A percentile compares a stretch with the other conserved stretches of the same genome.
Evolutionary conservation across 2,329 filamentous ascomycete genomes (phyloP).

Genomic region (Allantophomopsis lycopodina): DNA sequence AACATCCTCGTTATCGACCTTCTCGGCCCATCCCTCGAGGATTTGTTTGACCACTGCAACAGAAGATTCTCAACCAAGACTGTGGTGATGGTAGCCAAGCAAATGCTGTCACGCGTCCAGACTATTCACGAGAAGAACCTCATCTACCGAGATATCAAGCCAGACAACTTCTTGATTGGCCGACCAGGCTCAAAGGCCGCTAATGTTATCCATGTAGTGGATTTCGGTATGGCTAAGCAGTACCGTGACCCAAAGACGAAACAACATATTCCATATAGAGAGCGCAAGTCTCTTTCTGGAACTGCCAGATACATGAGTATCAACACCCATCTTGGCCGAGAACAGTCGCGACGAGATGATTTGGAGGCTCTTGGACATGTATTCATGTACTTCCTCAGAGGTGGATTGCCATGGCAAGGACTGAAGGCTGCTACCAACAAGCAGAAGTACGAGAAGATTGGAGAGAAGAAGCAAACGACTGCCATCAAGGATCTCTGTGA

Average conservation of each 20-base stretch:
- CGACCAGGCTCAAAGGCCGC: slow-evolving; percentile 84
- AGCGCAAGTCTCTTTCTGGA: slow-evolving; percentile 91
- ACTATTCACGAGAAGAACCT: slow-evolving; percentile 97
- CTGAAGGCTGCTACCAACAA: slow-evolving; percentile 67
- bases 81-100: slow-evolving; percentile 97
- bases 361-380: slow-evolving; percentile 74
- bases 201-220: slow-evolving; percentile 96
- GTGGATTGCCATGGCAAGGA: slow-evolving; percentile 58
- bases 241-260: slow-evolving; percentile 98
- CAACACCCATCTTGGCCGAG: slow-evolving; percentile 93
- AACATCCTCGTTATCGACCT: slow-evolving; percentile 98
- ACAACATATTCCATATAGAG: slow-evolving; percentile 95
- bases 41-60: slow-evolving; percentile 95
- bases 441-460: slow-evolving; percentile 99
- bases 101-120: slow-evolving; percentile 92
- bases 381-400: slow-evolving; percentile 64
- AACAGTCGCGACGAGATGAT: slow-evolving; percentile 92
- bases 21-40: slow-evolving; percentile 85
- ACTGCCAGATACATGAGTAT: slow-evolving; percentile 99
- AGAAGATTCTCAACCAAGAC: slow-evolving; percentile 94
- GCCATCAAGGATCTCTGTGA: slow-evolving; percentile 94
- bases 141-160: slow-evolving; percentile 98
- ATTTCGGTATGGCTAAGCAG: slow-evolving; percentile 99
- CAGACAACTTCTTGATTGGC: slow-evolving; percentile 97
- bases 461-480: slow-evolving; percentile 99